Base-by-base conservation (phyloP, 768 basidiomycete species). In the Tulasnella sp. region DNA sequence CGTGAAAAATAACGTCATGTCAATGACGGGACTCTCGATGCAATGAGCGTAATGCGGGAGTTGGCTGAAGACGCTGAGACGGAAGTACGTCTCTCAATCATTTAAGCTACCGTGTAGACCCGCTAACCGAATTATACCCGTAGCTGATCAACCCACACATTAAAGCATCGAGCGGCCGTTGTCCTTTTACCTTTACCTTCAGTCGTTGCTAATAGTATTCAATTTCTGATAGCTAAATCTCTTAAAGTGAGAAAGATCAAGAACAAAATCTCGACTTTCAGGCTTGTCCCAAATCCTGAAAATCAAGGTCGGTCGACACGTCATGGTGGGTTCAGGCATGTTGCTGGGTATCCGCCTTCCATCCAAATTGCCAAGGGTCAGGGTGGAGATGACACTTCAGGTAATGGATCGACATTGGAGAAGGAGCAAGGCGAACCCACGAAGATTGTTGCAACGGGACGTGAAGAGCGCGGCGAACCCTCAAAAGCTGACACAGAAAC, bases 211-310 rank as follows among this genome's bases (percentile, higher is more conserved):
- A 8, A 69, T 41, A 34, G 24, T 41, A 46, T 9, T 58, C 31
- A 22, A 22, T 40, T 24, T 34, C 28, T 28, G 54, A 22, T 69
- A 86, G 87, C 86, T 48, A 83, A 80, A 54, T 87, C 86, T 5
- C 86, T 88, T 50, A 82, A 84, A 77, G 83, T 83, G 79, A 87
- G 87, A 42, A 88, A 87, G 85, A 87, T 85, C 81, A 86, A 88
- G 87, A 88, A 88, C 85, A 88, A 88, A 84, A 87, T 88, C 34
- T 82, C 87, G 34, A 88, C 84, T 88, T 76, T 87, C 87, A 76
- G 87, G 85, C 28, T 84, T 85, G 79, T 83, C 85, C 34, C 86
- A 87, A 82, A 74, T 82, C 42, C 79, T 69, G 24, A 75, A 82
- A 75, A 82, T 82, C 72, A 64, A 80, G 40, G 85, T 85, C 58